phyloP scores from a whole-genome alignment of 257 asterid species.

The Euphrasia confusa region DNA sequence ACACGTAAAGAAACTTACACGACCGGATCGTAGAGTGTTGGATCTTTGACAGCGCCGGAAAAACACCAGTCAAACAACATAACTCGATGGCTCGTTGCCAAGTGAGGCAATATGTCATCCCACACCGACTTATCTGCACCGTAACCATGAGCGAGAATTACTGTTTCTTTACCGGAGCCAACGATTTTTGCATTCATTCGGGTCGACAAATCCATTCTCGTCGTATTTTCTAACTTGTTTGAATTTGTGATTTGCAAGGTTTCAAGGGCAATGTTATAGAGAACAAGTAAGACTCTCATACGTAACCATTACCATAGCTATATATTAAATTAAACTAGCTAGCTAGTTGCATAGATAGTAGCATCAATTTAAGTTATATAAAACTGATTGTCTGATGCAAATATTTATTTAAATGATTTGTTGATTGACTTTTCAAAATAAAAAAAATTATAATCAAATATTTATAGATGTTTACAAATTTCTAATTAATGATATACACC shows the following conservation, averaged over 20 bases:
- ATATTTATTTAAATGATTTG: neutral
- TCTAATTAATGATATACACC: too few relatives aligned
- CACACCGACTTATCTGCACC: constrained; percentile 81
- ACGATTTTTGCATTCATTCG: constrained; percentile 55
- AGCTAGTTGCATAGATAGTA: neutral
- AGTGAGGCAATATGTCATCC: constrained; percentile 49
- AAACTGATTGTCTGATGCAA: neutral
- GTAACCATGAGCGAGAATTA: constrained; percentile 74
- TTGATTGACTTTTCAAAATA: too few relatives aligned
- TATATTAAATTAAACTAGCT: too few relatives aligned
- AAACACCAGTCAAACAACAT: constrained; percentile 80
- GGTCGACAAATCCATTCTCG: constrained; percentile 26
- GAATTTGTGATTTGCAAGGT: neutral
- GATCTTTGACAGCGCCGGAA: constrained; percentile 56
- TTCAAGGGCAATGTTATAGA: too few relatives aligned
- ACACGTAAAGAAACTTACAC: constrained; percentile 20
- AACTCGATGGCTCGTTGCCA: constrained; percentile 37
- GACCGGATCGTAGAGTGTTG: constrained; percentile 38
- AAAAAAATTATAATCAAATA: too few relatives aligned
- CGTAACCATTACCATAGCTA: too few relatives aligned
- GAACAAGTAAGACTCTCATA: too few relatives aligned
- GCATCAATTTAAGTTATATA: neutral
- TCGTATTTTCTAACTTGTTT: constrained; percentile 20
- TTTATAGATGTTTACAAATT: too few relatives aligned
- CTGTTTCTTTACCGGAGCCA: constrained; percentile 58